phyloP scores from a whole-genome alignment of 352 stramenopile species.

The Globisporangium sylvaticum region DNA sequence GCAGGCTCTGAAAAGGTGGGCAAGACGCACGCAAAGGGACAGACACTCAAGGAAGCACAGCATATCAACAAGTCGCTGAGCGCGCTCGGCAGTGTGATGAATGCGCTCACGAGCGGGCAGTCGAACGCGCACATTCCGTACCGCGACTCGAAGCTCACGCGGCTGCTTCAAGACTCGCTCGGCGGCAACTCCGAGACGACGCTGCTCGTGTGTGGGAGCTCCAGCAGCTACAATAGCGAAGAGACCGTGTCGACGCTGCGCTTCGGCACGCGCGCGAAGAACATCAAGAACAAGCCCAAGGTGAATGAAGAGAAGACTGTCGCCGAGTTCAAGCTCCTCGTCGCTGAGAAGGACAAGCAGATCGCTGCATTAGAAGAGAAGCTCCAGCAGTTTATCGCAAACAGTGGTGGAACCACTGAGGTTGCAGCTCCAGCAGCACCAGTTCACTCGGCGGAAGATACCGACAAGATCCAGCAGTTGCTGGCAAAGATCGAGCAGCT shows the following conservation, averaged over 20 bases:
- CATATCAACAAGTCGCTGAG: constrained; percentile 91
- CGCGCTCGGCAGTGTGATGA: constrained; percentile 88
- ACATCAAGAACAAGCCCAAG: constrained; percentile 78
- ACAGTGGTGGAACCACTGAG: not conserved
- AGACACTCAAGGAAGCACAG: constrained; percentile 86
- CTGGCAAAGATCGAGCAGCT: constrained; percentile 47
- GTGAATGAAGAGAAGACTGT: constrained; percentile 90
- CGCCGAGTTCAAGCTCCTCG: constrained; percentile 61
- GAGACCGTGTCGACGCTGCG: constrained; percentile 72
- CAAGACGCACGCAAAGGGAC: constrained; percentile 86
- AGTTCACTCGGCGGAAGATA: constrained; percentile 10
- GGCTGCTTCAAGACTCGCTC: constrained; percentile 83
- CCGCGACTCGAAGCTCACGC: constrained; percentile 86
- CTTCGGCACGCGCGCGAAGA: constrained; percentile 74
- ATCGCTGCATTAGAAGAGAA: constrained; percentile 41
- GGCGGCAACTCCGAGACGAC: constrained; percentile 74
- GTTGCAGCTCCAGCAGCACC: not conserved
- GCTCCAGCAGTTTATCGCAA: constrained; percentile 21
- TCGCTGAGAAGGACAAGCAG: constrained; percentile 52
- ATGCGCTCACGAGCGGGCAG: constrained; percentile 79
- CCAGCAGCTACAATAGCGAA: constrained; percentile 62
- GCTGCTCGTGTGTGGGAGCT: constrained; percentile 62
- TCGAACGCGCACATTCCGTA: constrained; percentile 91
- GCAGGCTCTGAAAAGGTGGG: constrained; percentile 75
- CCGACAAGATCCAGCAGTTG: constrained; percentile 31